phyloP scores from a whole-genome alignment of 164 flowering plant genomes.

The Magnolia changhungtana region DNA sequence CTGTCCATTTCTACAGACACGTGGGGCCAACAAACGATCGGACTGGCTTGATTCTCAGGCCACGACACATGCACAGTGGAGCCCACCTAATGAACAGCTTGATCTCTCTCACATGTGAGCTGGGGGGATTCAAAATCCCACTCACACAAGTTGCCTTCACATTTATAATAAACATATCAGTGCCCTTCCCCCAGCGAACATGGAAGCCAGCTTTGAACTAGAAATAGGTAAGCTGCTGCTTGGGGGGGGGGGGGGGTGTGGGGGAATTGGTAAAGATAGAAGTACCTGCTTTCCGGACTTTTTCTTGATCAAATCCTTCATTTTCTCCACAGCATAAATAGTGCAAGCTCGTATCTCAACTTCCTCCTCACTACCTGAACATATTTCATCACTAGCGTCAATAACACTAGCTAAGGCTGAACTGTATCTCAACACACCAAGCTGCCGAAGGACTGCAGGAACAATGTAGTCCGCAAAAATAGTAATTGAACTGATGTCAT shows the following conservation, averaged over 20 bases:
- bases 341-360: conserved; percentile 91
- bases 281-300: conserved; percentile 75
- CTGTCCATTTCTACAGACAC: no score
- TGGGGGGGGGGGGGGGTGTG: background rate
- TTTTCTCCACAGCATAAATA: conserved; percentile 83
- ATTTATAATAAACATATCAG: no score
- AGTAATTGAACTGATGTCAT: conserved; percentile 68
- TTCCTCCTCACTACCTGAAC: conserved; percentile 88
- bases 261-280: background rate
- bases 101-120: no score
- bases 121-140: no score
- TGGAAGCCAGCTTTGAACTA: background rate
- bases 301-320: conserved; percentile 54
- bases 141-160: no score
- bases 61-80: no score
- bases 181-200: no score
- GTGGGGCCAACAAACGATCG: no score
- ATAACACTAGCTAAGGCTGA: conserved; percentile 49
- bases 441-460: conserved; percentile 81
- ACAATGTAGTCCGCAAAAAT: conserved; percentile 95
- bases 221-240: background rate
- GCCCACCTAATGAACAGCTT: no score
- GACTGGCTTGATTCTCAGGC: no score
- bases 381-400: conserved; percentile 52
- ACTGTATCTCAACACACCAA: conserved; percentile 83